Base-by-base conservation (phyloP, 495 filamentous ascomycete species). In the Sabuloglossum arenarium region DNA sequence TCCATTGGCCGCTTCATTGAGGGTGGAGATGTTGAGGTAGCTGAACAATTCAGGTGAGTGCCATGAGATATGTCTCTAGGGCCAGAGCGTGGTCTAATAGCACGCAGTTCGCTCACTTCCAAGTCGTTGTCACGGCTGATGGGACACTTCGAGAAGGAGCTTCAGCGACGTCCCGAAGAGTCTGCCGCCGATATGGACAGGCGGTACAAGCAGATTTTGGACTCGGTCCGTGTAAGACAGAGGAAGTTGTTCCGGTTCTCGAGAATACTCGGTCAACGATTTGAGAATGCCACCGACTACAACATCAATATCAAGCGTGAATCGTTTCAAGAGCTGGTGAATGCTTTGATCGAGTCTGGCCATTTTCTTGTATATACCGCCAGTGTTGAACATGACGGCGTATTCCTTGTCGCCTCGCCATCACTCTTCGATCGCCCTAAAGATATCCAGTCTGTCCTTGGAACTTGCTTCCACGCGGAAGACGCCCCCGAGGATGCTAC, bases 241-340 rank as follows among this genome's bases (percentile, higher is more conserved):
- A 75, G 93, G 61, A 97, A 86, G 63, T 70, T 87, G 19, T 86
- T 86, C 57, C 80, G 83, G 46, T 95, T 94, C 66, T 88, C 86
- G 6, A 76, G 86, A 60, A 84, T 94, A 63, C 71, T 98, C 37
- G 86, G 84, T 58, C 83, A 94, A 61, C 76, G 90, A 34, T 98
- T 97, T 60, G 91, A 98, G 65, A 97, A 97, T 64, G 84, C 87
- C 11, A 91, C 86, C 12, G 91, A 98, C 64, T 95, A 91, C 67
- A 94, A 85, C 62, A 79, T 90, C 62, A 76, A 81, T 53, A 72
- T 90, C 51, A 70, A 76, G 10, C 71, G 12, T 25, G 30, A 58
- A 4, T 14, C 72, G 11, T 71, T 90, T 24, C 75, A 79, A 58
- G 74, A 83, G 14, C 74, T 98, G 31, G 85, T 88, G 62, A 84